Evolutionary conservation across 2,329 filamentous ascomycete genomes (phyloP).

Genomic region (Pseudopyricularia javanii): DNA sequence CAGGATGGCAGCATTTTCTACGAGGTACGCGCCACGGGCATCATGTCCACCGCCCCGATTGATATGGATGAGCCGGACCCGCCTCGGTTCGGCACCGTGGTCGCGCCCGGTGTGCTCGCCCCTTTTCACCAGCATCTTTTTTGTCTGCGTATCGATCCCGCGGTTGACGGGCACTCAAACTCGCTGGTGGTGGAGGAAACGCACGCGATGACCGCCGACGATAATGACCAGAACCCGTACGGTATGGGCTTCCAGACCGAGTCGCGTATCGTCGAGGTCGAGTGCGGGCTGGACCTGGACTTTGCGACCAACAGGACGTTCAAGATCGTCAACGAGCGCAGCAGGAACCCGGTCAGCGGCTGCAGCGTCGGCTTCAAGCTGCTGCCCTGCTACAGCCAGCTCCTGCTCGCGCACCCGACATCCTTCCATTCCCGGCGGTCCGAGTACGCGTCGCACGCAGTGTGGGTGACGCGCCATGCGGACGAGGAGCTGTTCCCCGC

Average conservation of each 20-base stretch:
- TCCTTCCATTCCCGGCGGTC: slow-evolving; percentile 26
- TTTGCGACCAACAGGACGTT: slow-evolving; percentile 33
- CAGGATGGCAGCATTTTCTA: slow-evolving; percentile 48
- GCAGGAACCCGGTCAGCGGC: slow-evolving; percentile 26
- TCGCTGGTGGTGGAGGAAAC: slow-evolving; percentile 30
- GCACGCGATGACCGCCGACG: slow-evolving; percentile 23
- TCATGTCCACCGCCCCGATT: slow-evolving; percentile 49
- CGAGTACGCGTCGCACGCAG: slow-evolving; percentile 27
- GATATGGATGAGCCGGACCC: slow-evolving; percentile 34
- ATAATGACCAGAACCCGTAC: slow-evolving; percentile 32
- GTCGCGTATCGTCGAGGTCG: slow-evolving; percentile 27
- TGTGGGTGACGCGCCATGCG: slow-evolving; percentile 31
- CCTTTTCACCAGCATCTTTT: slow-evolving; percentile 65
- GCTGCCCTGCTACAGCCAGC: slow-evolving; percentile 30
- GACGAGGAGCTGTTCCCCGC: slow-evolving; percentile 30
- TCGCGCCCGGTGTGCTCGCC: slow-evolving; percentile 51
- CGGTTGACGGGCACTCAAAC: slow-evolving; percentile 47
- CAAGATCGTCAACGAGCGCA: slow-evolving; percentile 33
- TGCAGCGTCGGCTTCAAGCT: slow-evolving; percentile 34
- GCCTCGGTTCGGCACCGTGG: slow-evolving; percentile 43
- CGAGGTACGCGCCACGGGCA: slow-evolving; percentile 54
- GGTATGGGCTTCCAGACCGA: slow-evolving; percentile 32
- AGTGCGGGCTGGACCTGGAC: slow-evolving; percentile 35
- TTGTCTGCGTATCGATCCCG: slow-evolving; percentile 49
- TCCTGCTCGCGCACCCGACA: slow-evolving; percentile 24